phyloP scores from a whole-genome alignment of 2,329 filamentous ascomycete species.

The Cytospora leucostoma region DNA sequence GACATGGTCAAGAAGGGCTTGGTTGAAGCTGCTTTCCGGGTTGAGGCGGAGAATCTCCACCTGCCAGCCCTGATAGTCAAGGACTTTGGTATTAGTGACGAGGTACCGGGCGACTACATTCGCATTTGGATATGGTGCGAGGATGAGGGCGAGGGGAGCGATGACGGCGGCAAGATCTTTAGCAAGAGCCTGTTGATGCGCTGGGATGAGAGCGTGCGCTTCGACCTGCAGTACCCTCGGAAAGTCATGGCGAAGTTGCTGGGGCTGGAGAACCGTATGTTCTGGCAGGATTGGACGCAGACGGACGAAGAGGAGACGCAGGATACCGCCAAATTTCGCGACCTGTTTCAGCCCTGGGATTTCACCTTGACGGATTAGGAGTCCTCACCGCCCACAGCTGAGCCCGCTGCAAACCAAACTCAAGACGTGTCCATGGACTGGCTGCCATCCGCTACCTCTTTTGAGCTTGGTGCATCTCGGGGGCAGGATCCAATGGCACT shows the following conservation, averaged over 20 bases:
- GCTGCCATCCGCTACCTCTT: background rate
- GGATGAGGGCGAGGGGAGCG: slow-evolving; percentile 51
- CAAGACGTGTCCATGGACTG: background rate
- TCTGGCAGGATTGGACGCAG: slow-evolving; percentile 86
- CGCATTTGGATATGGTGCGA: slow-evolving; percentile 77
- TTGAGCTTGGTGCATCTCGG: background rate
- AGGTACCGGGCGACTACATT: slow-evolving; percentile 69
- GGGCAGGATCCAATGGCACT: slow-evolving; percentile 3
- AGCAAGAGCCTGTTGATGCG: slow-evolving; percentile 74
- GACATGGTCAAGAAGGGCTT: slow-evolving; percentile 70
- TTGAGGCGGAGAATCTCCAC: slow-evolving; percentile 76
- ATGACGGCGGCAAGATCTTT: slow-evolving; percentile 46
- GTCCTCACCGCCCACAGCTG: slow-evolving; percentile 8
- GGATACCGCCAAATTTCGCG: slow-evolving; percentile 78
- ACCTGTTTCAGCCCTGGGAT: slow-evolving; percentile 82
- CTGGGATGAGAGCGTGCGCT: slow-evolving; percentile 70
- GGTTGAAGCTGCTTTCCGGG: slow-evolving; percentile 85
- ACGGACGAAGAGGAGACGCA: slow-evolving; percentile 73
- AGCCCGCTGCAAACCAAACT: background rate
- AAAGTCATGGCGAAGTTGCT: slow-evolving; percentile 87
- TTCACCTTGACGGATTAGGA: slow-evolving; percentile 57
- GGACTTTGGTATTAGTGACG: slow-evolving; percentile 52
- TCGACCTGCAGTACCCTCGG: slow-evolving; percentile 89
- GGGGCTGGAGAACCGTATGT: slow-evolving; percentile 71
- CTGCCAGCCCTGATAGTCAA: slow-evolving; percentile 54